Percentiles rank a stretch among this genome's conserved stretches.
Evolutionary conservation across 257 asterid species (phyloP).

Genomic region (Fraxinus cuspidata): DNA sequence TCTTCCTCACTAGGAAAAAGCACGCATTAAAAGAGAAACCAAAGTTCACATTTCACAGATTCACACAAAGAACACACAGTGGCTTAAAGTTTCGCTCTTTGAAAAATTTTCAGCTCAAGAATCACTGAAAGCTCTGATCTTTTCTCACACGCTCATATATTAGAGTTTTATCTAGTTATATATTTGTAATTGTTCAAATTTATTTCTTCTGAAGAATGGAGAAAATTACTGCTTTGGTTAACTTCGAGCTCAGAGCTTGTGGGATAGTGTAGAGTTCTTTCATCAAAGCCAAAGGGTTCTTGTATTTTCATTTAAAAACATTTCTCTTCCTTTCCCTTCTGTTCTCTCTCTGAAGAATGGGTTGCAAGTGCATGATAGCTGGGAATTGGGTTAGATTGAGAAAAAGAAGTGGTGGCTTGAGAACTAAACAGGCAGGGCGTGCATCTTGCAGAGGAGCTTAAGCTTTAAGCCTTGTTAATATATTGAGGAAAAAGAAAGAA

Average conservation of each 20-base stretch:
- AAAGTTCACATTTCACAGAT: constrained; percentile 28
- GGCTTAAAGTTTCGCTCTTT: constrained; percentile 15
- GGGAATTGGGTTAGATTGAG: constrained; percentile 72
- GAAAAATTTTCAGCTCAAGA: constrained; percentile 12
- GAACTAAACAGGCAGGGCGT: constrained; percentile 86
- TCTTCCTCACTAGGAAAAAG: constrained; percentile 22
- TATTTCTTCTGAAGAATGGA: constrained; percentile 42
- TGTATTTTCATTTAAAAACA: constrained; percentile 14
- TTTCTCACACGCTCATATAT: constrained; percentile 22
- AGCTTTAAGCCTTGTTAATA: constrained; percentile 23
- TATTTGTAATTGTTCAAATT: constrained; percentile 7
- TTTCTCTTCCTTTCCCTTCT: not conserved
- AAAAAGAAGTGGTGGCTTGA: constrained; percentile 77
- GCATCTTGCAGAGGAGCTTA: constrained; percentile 87
- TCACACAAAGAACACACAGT: constrained; percentile 20
- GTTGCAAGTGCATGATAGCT: constrained; percentile 40
- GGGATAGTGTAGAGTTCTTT: constrained; percentile 62
- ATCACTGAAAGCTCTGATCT: constrained; percentile 42
- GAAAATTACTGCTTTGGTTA: constrained; percentile 48
- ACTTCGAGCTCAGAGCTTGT: constrained; percentile 66
- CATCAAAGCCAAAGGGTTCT: constrained; percentile 20
- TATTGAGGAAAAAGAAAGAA: not conserved
- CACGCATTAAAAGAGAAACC: constrained; percentile 30
- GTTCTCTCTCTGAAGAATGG: constrained; percentile 49
- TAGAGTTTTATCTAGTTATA: not conserved